Base-by-base conservation (phyloP, 2,329 filamentous ascomycete species). In the Eurotiales sp. region DNA sequence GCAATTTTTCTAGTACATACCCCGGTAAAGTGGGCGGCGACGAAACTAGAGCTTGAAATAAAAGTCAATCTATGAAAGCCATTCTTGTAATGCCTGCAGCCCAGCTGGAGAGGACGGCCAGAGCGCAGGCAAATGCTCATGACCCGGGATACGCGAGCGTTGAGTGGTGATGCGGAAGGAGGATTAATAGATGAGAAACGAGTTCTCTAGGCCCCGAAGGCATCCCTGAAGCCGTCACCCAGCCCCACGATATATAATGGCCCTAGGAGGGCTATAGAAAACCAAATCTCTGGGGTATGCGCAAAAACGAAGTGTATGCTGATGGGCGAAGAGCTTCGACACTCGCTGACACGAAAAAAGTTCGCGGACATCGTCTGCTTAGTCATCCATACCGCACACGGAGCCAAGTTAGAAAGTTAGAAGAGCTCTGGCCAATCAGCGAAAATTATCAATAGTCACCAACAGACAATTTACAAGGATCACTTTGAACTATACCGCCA, bases 41-140 rank as follows among this genome's bases (percentile, higher is more conserved):
- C n/a, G 14, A 29, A 8, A 5, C 4, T 10, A 51, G 42, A n/a
- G 23, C 27, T 23, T 29, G 25, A 10, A n/a, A 29, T 14, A 23
- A 5, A 44, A 27, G 22, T 22, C 17, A 48, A 21, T 19, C n/a
- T 17, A 44, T 49, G 8, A 57, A 53, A 43, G 51, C 44, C 55
- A 50, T 50, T 51, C 56, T 56, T 55, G 52, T 52, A 50, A 52
- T 34, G 44, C 58, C 60, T 60, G 59, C 62, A 61, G 59, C 64
- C 61, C 58, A 64, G 59, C 63, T 60, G 61, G 56, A 62, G 61
- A 59, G 64, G 62, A 62, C 61, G 64, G 60, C 65, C 61, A 64
- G 64, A 56, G 58, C 62, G 56, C 54, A 70, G 62, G 61, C 64
- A 71, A 63, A 61, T 63, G 65, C 64, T 69, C 71, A 73, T 73